Evolutionary conservation across 2,329 filamentous ascomycete species (phyloP), one percentile per base, ranked within the genome.

Genomic region (Pestalotiopsis sp.): DNA sequence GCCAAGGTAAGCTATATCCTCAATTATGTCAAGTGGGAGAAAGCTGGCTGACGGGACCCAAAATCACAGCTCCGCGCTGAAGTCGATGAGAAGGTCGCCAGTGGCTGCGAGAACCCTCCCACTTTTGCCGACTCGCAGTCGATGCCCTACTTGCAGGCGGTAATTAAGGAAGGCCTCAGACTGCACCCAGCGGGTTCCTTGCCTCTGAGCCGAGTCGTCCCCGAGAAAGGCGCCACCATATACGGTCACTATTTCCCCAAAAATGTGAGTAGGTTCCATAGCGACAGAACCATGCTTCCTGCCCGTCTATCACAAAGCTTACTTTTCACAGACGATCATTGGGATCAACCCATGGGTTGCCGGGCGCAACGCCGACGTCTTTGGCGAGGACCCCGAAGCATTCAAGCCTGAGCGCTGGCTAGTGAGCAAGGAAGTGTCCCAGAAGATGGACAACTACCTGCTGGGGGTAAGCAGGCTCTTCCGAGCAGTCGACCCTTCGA

Each of bases 151-250:
- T 77, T 88, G 2, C 79, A 84, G 67, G 84, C 85, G 1, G 81
- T 85, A 14, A 77, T 87, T 27, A 82, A 81, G 38, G 85, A 87
- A 71, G 77, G 79, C 1, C 77, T 86, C 72, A 79, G 86, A 4
- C 69, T 86, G 2, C 82, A 86, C 69, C 82, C 84, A 5, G 79
- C 80, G 0, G 75, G 83, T 2, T 81, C 80, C 1, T 76, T 84
- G 57, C 75, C 81, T 1, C 73, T 87, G 0, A 80, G 83, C 63
- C 81, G 86, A 1, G 73, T 81, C 1, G 83, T 85, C 1, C 82
- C 84, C 1, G 63, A 71, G n/a, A 78, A 76, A 7, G 82, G 82
- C 2, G 56, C 75, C 9, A 69, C 64, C 3, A 71, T 80, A 7
- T 74, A 72, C 23, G 75, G 68, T 20, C 67, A 72, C 25, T 71